Percentiles rank a stretch among this genome's conserved stretches.
These are phyloP conservation scores for Trametes polyzona DNA, from an alignment of 1,284 basidiomycete genomes.

Conservation along the genomic window DNA sequence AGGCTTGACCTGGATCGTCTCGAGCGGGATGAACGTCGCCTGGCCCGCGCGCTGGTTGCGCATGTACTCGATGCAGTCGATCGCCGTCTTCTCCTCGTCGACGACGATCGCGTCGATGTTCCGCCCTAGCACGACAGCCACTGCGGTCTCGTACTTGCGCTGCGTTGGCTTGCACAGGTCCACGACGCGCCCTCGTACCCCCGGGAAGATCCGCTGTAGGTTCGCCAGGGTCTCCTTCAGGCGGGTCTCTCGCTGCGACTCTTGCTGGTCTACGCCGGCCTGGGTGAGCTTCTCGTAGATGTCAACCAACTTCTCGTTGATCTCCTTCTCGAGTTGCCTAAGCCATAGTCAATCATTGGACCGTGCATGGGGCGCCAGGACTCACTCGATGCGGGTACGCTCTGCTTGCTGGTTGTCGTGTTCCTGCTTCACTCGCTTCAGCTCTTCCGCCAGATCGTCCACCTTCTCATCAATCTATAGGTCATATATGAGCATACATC, in stretches of 20 bases:
- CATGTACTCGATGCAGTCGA: slow-evolving; percentile 99
- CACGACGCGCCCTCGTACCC: slow-evolving; percentile 88
- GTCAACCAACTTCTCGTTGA: slow-evolving; percentile 89
- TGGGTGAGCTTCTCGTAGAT: slow-evolving; percentile 86
- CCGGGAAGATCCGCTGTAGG: slow-evolving; percentile 90
- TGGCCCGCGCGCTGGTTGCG: slow-evolving; percentile 93
- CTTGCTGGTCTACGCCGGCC: slow-evolving; percentile 84
- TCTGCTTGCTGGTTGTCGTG: slow-evolving; percentile 78
- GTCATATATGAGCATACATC: slow-evolving; percentile 2
- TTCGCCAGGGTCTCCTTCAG: slow-evolving; percentile 87
- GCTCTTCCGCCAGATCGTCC: slow-evolving; percentile 52
- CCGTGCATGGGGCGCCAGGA: slow-evolving; percentile 6
- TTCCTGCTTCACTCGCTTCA: slow-evolving; percentile 67
- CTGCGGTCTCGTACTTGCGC: slow-evolving; percentile 91
- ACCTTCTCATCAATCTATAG: slow-evolving; percentile 70
- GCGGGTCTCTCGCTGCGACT: slow-evolving; percentile 83
- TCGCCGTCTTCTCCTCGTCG: slow-evolving; percentile 95
- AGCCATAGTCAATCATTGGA: neutral
- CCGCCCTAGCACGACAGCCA: slow-evolving; percentile 93
- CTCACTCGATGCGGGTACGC: slow-evolving; percentile 71
- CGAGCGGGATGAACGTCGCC: slow-evolving; percentile 96
- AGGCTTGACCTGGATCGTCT: slow-evolving; percentile 93
- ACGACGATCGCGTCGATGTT: slow-evolving; percentile 97
- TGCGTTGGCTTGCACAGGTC: slow-evolving; percentile 94
- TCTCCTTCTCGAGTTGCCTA: slow-evolving; percentile 86